Conservation (phyloP, 1,139 yeast species). For the Yamadazyma sp. region DNA sequence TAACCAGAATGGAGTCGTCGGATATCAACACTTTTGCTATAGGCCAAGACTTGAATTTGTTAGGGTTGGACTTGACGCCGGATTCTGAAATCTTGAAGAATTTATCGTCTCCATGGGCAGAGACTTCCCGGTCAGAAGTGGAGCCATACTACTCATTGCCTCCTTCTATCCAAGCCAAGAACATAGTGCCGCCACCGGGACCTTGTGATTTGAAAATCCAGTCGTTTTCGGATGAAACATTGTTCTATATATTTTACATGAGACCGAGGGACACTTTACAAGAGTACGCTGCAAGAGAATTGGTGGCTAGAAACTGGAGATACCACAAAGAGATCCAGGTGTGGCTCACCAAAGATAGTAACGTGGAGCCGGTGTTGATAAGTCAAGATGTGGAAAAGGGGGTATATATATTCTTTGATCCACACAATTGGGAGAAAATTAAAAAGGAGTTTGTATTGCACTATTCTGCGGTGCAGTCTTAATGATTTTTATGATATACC, state of each 20-base stretch:
- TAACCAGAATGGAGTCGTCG: constrained; percentile 65
- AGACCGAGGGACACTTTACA: constrained; percentile 92
- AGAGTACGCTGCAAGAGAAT: constrained; percentile 89
- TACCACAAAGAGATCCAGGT: constrained; percentile 94
- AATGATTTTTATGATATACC: constrained; percentile 63
- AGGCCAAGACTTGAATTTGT: constrained; percentile 77
- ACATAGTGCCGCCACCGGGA: constrained; percentile 44
- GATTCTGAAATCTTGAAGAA: constrained; percentile 58
- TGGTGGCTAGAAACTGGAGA: constrained; percentile 91
- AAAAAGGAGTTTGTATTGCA: constrained; percentile 77
- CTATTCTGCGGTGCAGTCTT: constrained; percentile 55
- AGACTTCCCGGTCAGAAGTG: constrained; percentile 86
- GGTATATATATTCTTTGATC: constrained; percentile 94
- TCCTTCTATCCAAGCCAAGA: constrained; percentile 49
- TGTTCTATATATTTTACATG: constrained; percentile 90
- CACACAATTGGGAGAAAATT: constrained; percentile 93
- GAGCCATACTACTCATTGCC: constrained; percentile 78
- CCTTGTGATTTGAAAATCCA: constrained; percentile 68
- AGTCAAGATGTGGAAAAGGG: constrained; percentile 90
- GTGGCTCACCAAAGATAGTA: constrained; percentile 94
- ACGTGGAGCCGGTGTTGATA: constrained; percentile 83
- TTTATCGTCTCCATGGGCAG: constrained; percentile 94
- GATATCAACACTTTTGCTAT: constrained; percentile 73
- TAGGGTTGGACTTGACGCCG: constrained; percentile 63
- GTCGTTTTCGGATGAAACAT: constrained; percentile 84